These are phyloP conservation scores for Thuidium tamariscinum DNA, from an alignment of 225 moss, liverwort and hornwort species.

Conservation along the genomic window DNA sequence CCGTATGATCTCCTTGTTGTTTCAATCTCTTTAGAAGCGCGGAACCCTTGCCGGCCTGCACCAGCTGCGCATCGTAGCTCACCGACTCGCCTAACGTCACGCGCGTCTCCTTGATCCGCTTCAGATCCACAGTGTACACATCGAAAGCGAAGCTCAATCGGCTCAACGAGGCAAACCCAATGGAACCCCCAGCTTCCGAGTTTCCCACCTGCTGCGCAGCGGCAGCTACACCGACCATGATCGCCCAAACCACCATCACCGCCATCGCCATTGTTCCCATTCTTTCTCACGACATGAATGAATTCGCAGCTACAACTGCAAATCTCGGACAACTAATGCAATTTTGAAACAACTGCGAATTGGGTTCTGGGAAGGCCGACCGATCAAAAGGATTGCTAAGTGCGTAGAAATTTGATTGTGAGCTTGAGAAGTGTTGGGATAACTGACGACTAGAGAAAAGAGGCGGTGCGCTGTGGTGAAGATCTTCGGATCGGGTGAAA, in stretches of 20 bases:
- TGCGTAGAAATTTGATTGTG: not conserved
- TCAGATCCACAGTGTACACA: conserved; percentile 29
- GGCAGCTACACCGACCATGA: not conserved
- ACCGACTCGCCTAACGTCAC: conserved; percentile 68
- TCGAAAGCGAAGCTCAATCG: conserved; percentile 36
- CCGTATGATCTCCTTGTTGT: not conserved
- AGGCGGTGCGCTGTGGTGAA: not conserved
- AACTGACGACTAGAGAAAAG: too few relatives aligned
- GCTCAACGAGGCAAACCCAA: conserved; percentile 16
- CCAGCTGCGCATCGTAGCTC: conserved; percentile 74
- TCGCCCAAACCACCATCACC: not conserved
- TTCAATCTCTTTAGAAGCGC: conserved; percentile 18
- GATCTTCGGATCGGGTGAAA: not conserved
- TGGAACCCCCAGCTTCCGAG: not conserved
- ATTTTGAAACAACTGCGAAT: not conserved
- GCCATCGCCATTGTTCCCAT: not conserved
- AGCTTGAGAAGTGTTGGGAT: not conserved
- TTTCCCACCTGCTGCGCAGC: not conserved
- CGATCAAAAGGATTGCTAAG: not conserved
- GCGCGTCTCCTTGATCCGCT: conserved; percentile 7
- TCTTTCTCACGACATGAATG: not conserved
- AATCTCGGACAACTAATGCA: not conserved
- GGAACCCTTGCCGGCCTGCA: conserved; percentile 19
- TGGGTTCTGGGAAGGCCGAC: not conserved
- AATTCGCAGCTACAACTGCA: too few relatives aligned